These are phyloP conservation scores for Xanthoconium separans DNA, from an alignment of 1,284 basidiomycete species.

Conservation along the genomic window DNA sequence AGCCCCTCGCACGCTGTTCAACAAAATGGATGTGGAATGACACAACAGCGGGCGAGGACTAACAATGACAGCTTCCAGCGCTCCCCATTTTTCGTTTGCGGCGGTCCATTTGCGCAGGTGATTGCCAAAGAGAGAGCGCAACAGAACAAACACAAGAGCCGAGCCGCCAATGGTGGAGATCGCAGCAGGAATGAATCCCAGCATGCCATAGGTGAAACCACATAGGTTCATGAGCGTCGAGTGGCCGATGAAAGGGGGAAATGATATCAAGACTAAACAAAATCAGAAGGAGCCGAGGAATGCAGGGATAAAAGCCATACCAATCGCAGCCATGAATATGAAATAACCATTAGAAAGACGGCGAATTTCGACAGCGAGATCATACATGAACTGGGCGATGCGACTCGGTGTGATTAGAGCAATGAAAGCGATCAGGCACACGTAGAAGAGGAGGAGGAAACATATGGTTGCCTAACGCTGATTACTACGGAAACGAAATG, in stretches of 20 bases:
- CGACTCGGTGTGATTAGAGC: conserved; percentile 58
- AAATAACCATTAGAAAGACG: conserved; percentile 62
- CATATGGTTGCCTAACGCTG: conserved; percentile 29
- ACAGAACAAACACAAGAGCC: conserved; percentile 57
- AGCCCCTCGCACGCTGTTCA: conserved; percentile 60
- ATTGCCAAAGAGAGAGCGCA: conserved; percentile 60
- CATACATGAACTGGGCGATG: conserved; percentile 71
- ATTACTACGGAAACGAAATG: conserved; percentile 8
- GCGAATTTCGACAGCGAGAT: conserved; percentile 62
- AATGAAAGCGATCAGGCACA: conserved; percentile 37
- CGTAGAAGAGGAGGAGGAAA: conserved; percentile 23
- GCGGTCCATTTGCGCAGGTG: conserved; percentile 57
- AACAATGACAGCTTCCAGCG: conserved; percentile 74
- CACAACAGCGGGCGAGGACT: conserved; percentile 26
- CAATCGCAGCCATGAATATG: conserved; percentile 48
- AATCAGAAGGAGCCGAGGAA: conserved; percentile 8
- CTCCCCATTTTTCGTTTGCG: conserved; percentile 70
- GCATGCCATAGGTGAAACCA: conserved; percentile 81
- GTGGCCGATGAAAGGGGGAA: conserved; percentile 80
- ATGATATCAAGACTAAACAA: conserved; percentile 58
- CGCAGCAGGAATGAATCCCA: conserved; percentile 66
- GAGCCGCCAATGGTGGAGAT: conserved; percentile 67
- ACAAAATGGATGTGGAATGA: conserved; percentile 1
- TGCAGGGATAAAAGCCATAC: conserved; percentile 37
- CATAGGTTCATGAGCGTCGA: conserved; percentile 64